Evolutionary conservation across 768 basidiomycete species (phyloP).

Genomic region (Mrakia frigida): DNA sequence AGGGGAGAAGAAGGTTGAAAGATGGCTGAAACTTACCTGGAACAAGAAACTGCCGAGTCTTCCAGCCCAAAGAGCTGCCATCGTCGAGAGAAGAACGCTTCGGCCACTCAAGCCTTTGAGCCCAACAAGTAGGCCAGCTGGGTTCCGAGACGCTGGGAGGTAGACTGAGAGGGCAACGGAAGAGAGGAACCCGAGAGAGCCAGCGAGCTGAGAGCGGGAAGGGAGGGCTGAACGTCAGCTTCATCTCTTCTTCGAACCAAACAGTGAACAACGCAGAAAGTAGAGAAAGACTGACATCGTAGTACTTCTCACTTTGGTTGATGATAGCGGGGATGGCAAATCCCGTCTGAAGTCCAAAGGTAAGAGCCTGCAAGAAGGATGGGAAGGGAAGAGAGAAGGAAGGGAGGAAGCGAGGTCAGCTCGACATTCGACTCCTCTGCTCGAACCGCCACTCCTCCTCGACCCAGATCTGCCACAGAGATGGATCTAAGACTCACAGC

Average conservation of each 20-base stretch:
- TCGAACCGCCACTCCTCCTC: too few species aligned
- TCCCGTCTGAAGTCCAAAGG: slow-evolving; percentile 8
- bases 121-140: slow-evolving; percentile 32
- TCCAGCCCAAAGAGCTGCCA: slow-evolving; percentile 57
- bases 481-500: background rate
- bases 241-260: background rate
- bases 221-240: background rate
- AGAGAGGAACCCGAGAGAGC: slow-evolving; percentile 61
- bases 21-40: slow-evolving; percentile 46
- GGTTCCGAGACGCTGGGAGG: slow-evolving; percentile 34
- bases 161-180: slow-evolving; percentile 54
- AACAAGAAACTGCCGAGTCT: slow-evolving; percentile 62
- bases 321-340: slow-evolving; percentile 20
- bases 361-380: slow-evolving; percentile 9
- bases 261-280: too few species aligned
- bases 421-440: background rate
- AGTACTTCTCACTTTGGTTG: slow-evolving; percentile 10
- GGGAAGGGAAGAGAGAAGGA: background rate
- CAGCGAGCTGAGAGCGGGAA: slow-evolving; percentile 50
- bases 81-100: slow-evolving; percentile 57
- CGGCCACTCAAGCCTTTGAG: slow-evolving; percentile 41
- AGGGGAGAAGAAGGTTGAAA: background rate
- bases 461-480: too few species aligned
- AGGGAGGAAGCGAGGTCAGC: background rate
- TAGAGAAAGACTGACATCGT: slow-evolving; percentile 4